Base-by-base conservation (phyloP, 208 protist species). In the Leishmania turanica region DNA sequence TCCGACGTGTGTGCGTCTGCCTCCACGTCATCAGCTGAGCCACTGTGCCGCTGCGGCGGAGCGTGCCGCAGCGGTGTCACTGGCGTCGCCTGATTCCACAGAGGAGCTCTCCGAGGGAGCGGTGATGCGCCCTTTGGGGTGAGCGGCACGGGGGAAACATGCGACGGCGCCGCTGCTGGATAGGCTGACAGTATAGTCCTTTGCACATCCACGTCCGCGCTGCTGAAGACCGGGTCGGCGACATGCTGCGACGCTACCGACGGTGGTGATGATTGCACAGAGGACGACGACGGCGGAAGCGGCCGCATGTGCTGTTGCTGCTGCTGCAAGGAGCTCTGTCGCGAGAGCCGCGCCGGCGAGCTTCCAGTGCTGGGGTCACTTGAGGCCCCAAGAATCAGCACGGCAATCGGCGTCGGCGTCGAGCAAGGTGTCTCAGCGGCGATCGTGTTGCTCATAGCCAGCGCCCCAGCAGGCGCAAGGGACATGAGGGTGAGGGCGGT, bases 401-500 rank as follows among this genome's bases (percentile, higher is more conserved):
- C 34, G 40, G 58, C 74, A 13, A 66, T 68, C 7, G 74, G 74
- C 51, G 47, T 62, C 11, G 66, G 31, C 0, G 65, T 70, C 7
- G 81, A 84, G 47, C 49, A 27, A 0, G 65, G 78, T 2, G 77
- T 79, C 56, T 49, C 82, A 11, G 75, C 65, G n/a, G 21, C 66
- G n/a, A 62, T n/a, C 17, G 74, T 80, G 75, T 19, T 56, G 56
- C 58, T 65, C 80, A 74, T 80, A n/a, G 75, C 45, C 45, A 75
- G 15, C 13, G 77, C 77, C 17, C 24, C 47, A 45, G 27, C 40
- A 66, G 62, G 80, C 21, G 79, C 47, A 47, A 82, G 19, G n/a
- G 79, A 87, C 60, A 78, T 54, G 42, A 88, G 65, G 17, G 85
- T 85, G 78, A 51, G 71, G 69, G 74, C 78, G n/a, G 73, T 71